Evolutionary conservation across 257 asterid genomes (phyloP), one percentile per base, ranked within the genome.

Genomic region (Haberlea rhodopensis): DNA sequence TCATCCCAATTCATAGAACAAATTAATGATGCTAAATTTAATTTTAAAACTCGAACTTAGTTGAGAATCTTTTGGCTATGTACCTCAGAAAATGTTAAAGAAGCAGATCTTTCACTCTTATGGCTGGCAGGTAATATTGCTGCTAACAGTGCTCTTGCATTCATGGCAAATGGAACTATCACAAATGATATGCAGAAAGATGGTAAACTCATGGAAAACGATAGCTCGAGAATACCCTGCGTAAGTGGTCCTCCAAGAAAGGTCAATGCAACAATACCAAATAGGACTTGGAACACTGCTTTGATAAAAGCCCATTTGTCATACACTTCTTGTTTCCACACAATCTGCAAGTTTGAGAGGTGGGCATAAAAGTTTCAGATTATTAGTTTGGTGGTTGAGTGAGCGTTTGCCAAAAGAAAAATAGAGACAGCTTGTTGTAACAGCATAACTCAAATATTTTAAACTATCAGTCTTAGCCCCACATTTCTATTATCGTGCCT

Each of bases 41-140:
- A 26, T 27, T 5, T 15, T 37, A 16, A 55, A 55, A 37, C 28
- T 34, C 27, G 15, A 4, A 46, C 32, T 20, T 46, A 4, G 25
- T 27, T 21, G 25, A 16, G 20, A 16, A 43, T 0, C 0, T 4
- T 15, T 43, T 43, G 51, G 51, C 16, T 11, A 13, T 4, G 15
- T 15, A 86, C 90, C 95, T 86, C 95, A 18, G 95, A 86, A 68
- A 86, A 81, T 74, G 90, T 86, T 79, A 86, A 80, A 37, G 95
- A 81, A 60, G 88, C 83, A 53, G 79, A 76, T 67, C 71, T 75
- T 66, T 71, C 55, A 18, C 70, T 81, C 81, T 79, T 84, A 22
- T 68, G 81, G 63, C 77, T 80, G 5, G 91, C 88, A 37, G 88
- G 85, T 54, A 76, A 74, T 25, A 84, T 18, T 25, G 95, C 87